Evolutionary conservation across 2,329 filamentous ascomycete species (phyloP).

Genomic region (Aspergillus tamarii): DNA sequence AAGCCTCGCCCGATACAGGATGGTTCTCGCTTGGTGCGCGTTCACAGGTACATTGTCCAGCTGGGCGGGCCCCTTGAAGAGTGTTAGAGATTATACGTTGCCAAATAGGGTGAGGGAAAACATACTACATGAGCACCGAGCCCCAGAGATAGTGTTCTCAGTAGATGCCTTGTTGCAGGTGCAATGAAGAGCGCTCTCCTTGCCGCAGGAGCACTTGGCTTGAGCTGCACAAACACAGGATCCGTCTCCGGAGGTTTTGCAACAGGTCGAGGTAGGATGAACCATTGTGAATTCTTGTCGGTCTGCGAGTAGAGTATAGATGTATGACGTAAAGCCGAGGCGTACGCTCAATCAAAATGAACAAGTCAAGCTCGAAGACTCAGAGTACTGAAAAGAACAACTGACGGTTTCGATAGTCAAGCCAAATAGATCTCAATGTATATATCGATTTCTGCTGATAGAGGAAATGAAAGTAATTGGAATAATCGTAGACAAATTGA

Average conservation of each 20-base stretch:
- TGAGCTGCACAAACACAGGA: slow-evolving; percentile 62
- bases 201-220: slow-evolving; percentile 81
- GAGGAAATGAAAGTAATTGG: neutral
- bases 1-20: slow-evolving; percentile 62
- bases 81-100: slow-evolving; percentile 13
- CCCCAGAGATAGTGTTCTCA: slow-evolving; percentile 75
- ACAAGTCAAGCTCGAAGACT: neutral
- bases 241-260: slow-evolving; percentile 57
- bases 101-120: slow-evolving; percentile 18
- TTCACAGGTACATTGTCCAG: slow-evolving; percentile 80
- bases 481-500: neutral
- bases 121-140: slow-evolving; percentile 80
- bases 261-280: slow-evolving; percentile 58
- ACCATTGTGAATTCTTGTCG: slow-evolving; percentile 40
- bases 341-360: neutral
- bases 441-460: neutral
- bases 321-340: slow-evolving; percentile 1
- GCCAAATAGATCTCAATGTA: neutral
- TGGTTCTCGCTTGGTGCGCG: slow-evolving; percentile 71
- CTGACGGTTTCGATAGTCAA: neutral
- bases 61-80: slow-evolving; percentile 66
- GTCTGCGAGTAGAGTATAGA: neutral
- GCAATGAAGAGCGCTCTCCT: slow-evolving; percentile 85
- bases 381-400: neutral
- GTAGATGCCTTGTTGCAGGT: slow-evolving; percentile 73